Evolutionary conservation across 371 early-diverging fungal genomes (phyloP), one percentile per base, ranked within the genome.

Genomic region (Coemansia linderi): DNA sequence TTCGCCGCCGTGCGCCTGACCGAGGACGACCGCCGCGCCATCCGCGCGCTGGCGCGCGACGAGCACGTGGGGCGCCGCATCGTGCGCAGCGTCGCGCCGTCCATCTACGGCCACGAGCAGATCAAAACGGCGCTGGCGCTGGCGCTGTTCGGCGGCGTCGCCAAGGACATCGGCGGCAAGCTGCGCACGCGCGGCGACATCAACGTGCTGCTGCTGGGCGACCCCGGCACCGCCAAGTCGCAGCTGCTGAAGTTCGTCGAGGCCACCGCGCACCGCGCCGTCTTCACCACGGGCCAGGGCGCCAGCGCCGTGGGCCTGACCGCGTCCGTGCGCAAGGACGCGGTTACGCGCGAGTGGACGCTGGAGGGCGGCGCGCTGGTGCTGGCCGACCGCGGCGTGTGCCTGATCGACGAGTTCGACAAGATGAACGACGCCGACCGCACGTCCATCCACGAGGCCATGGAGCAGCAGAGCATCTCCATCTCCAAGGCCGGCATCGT

Each of bases 331-430:
- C 89, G 92, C 65, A 97, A 95, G 82, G 99, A 99, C 80, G 92
- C 97, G 2, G 90, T 96, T 59, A 94, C 97, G 3, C 90, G 94
- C 65, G 99, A 99, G 85, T 99, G 99, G 99, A 95, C 97, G 2
- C 84, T 99, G 65, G 99, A 99, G 84, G 99, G 99, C 63, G 99
- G 99, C 33, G 99, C 99, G 1, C 85, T 99, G 31, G 99, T 99
- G 17, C 86, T 99, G 75, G 99, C 99, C 17, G 99, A 99, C 84
- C 90, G 93, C 68, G 99, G 99, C 58, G 91, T 99, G 24, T 98
- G 98, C 77, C 80, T 96, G 65, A 99, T 99, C 79, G 99, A 99
- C 81, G 99, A 99, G 87, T 99, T 99, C 86, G 99, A 99, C 82
- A 99, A 99, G 82, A 99, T 99, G 99, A 95, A 96, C 71, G 99